Evolutionary conservation across 2,329 filamentous ascomycete species (phyloP), one percentile per base, ranked within the genome.

Genomic region (Colletotrichum sp.): DNA sequence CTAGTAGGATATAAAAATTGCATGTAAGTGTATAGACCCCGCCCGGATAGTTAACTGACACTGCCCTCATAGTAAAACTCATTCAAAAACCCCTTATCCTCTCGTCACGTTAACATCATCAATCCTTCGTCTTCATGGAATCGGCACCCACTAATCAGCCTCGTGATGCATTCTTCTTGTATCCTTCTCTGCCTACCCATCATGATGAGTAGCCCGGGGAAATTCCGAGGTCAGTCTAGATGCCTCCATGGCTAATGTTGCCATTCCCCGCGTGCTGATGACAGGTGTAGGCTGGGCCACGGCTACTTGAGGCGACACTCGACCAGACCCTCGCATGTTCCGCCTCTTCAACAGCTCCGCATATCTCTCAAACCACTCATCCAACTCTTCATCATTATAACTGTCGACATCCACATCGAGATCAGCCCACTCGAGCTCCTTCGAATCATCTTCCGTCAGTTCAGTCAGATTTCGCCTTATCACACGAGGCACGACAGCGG

Each of bases 101-200:
- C 12, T 36, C 34, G 34, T 15, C 13, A 36, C 13, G 34, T 36
- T 15, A 36, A 32, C 30, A 36, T 15, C 34, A 36, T 36, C 34
- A 36, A 36, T 36, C 6, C 12, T 36, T 36, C 34, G 13, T 15
- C 13, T 36, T 36, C 13, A 36, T 36, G 7, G 34, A 36, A 36
- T 36, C 34, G 1, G 34, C 13, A 15, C 34, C 34, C 34, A 15
- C 5, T 36, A 6, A 36, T 36, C 34, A 13, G 34, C 75, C 74
- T 76, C 81, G 76, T 82, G 80, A 13, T 36, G 34, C 34, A 15
- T 36, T 36, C 34, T 15, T 36, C 34, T 36, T 8, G 15, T 36
- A 16, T 36, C 34, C 12, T 36, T 36, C 34, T 36, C 34, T 36
- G 34, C 34, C 7, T 36, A 16, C 34, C 34, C 34, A 36, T 36